Conservation (phyloP, 2,329 filamentous ascomycete genomes). For the Colletotrichum tanaceti region DNA sequence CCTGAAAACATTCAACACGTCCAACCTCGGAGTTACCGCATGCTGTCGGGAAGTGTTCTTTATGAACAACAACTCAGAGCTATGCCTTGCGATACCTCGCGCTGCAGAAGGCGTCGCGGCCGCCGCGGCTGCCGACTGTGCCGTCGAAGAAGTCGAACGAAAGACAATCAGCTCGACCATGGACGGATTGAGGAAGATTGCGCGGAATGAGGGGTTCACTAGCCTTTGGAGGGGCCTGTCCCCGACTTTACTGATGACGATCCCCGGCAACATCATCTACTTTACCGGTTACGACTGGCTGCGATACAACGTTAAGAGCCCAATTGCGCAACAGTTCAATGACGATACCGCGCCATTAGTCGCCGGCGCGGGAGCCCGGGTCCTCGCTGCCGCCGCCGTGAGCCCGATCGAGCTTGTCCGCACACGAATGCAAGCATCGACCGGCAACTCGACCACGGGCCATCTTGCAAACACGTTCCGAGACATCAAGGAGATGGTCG, state of each 20-base stretch:
- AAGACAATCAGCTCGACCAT: constrained; percentile 90
- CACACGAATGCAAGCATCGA: constrained; percentile 88
- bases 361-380: constrained; percentile 81
- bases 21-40: constrained; percentile 89
- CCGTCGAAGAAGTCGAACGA: constrained; percentile 86
- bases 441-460: constrained; percentile 66
- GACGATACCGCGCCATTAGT: constrained; percentile 83
- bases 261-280: constrained; percentile 97
- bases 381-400: constrained; percentile 84
- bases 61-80: constrained; percentile 84
- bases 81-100: constrained; percentile 79
- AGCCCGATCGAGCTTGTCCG: constrained; percentile 94
- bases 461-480: constrained; percentile 84
- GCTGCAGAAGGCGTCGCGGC: constrained; percentile 60
- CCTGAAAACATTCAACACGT: constrained; percentile 75
- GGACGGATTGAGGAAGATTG: constrained; percentile 93
- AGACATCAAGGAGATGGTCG: constrained; percentile 83
- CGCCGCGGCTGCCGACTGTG: constrained; percentile 73
- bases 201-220: constrained; percentile 86
- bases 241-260: constrained; percentile 93
- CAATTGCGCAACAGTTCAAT: constrained; percentile 71
- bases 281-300: constrained; percentile 98
- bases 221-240: constrained; percentile 94
- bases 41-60: constrained; percentile 99
- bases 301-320: constrained; percentile 78